phyloP scores from a whole-genome alignment of 2,329 filamentous ascomycete genomes.

The Chaetomiaceae sp. region DNA sequence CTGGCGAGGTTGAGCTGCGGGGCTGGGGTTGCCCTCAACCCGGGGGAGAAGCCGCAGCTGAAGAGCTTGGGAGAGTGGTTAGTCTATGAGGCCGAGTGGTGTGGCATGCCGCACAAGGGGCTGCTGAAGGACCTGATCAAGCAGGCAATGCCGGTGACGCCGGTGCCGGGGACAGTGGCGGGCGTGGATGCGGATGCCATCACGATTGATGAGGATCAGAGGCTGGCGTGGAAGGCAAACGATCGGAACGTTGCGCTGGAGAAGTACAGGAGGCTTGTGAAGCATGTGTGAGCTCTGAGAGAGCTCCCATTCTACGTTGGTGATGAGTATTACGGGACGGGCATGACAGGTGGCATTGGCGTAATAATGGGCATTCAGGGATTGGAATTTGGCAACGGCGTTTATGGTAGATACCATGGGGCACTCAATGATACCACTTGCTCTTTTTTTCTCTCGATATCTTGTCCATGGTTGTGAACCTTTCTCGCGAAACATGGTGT shows the following conservation, averaged over 20 bases:
- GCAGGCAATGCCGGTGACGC: constrained; percentile 16
- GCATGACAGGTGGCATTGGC: background rate
- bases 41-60: constrained; percentile 12
- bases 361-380: background rate
- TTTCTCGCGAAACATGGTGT: background rate
- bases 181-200: constrained; percentile 18
- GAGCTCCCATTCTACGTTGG: background rate
- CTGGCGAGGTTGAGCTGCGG: constrained; percentile 24
- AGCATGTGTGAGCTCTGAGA: background rate
- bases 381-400: background rate
- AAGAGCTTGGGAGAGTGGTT: constrained; percentile 24
- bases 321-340: background rate
- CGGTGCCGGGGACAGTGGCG: background rate
- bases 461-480: background rate
- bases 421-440: background rate
- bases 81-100: constrained; percentile 22
- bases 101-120: constrained; percentile 12
- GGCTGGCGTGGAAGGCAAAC: constrained; percentile 19
- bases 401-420: constrained; percentile 16
- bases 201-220: constrained; percentile 20
- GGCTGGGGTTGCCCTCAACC: constrained; percentile 12
- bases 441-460: background rate
- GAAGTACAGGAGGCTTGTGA: constrained; percentile 20
- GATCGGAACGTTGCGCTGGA: constrained; percentile 20
- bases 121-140: constrained; percentile 19